A percentile compares a stretch with the other conserved stretches of the same genome.
Conservation (phyloP, 805 yeast genomes). For the Lachancea thermotolerans region DNA sequence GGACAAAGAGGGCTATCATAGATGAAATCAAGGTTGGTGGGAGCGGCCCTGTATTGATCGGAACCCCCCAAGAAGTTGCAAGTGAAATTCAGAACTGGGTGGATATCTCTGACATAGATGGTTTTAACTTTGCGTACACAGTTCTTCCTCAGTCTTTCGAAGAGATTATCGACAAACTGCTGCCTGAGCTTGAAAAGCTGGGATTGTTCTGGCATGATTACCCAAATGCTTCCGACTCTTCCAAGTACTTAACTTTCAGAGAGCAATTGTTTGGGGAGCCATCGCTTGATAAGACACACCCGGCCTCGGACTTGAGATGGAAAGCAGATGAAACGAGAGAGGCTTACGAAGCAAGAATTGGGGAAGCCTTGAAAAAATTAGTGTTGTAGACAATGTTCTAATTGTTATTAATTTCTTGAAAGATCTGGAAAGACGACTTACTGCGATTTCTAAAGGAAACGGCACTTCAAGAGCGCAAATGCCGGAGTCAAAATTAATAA, state of each 20-base stretch:
- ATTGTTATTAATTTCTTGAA: neutral
- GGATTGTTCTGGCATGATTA: slow-evolving; percentile 35
- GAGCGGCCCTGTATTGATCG: slow-evolving; percentile 30
- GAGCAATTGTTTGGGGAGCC: slow-evolving; percentile 31
- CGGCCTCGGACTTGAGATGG: slow-evolving; percentile 14
- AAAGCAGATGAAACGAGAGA: slow-evolving; percentile 1
- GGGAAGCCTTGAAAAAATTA: slow-evolving; percentile 1
- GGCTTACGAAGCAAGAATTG: slow-evolving; percentile 7
- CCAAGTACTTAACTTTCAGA: slow-evolving; percentile 27
- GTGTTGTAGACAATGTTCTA: neutral
- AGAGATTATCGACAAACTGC: slow-evolving; percentile 32
- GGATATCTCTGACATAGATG: slow-evolving; percentile 36
- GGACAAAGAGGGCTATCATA: slow-evolving; percentile 16
- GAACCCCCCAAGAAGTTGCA: slow-evolving; percentile 35
- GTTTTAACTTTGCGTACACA: slow-evolving; percentile 37
- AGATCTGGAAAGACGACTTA: neutral
- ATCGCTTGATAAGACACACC: slow-evolving; percentile 15
- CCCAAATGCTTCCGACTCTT: slow-evolving; percentile 22
- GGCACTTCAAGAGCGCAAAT: no score
- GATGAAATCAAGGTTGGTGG: slow-evolving; percentile 22
- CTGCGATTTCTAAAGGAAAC: no score
- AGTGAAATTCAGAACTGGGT: slow-evolving; percentile 37
- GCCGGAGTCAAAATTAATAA: no score
- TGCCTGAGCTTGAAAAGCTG: slow-evolving; percentile 32
- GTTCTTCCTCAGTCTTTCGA: slow-evolving; percentile 33